Evolutionary conservation across 352 stramenopile species (phyloP).

Genomic region (Thraustotheca clavata): DNA sequence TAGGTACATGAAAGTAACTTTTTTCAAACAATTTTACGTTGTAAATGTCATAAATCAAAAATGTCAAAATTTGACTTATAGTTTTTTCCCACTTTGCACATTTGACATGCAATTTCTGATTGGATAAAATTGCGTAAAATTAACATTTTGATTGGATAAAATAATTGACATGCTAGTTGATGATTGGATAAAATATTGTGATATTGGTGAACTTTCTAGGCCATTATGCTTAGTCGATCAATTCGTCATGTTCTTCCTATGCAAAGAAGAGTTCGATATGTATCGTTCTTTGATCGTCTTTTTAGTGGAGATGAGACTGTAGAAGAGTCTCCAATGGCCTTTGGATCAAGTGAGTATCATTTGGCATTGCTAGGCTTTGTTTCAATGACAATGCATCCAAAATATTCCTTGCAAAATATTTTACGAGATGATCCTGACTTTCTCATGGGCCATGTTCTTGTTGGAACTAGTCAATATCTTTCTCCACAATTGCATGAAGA

Average conservation of each 20-base stretch:
- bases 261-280: neutral
- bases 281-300: neutral
- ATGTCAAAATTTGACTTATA: neutral
- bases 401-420: slow-evolving; percentile 26
- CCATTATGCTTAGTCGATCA: no score
- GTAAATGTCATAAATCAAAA: neutral
- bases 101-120: neutral
- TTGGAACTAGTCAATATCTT: slow-evolving; percentile 63
- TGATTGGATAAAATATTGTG: neutral
- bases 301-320: neutral
- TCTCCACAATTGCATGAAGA: slow-evolving; percentile 57
- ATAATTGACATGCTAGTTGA: neutral
- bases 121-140: neutral
- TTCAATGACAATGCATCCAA: slow-evolving; percentile 1
- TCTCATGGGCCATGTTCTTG: slow-evolving; percentile 78
- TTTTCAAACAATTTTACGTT: neutral
- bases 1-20: neutral
- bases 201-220: no score
- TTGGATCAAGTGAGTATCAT: slow-evolving; percentile 13
- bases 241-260: no score
- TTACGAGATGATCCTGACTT: slow-evolving; percentile 50
- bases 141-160: slow-evolving; percentile 11
- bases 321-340: neutral
- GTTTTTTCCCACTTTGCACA: neutral
- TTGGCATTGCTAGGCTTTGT: slow-evolving; percentile 19